Percentiles rank a stretch among this genome's conserved stretches.
Conservation (phyloP, 306 rosid genomes). For the Senna tora region DNA sequence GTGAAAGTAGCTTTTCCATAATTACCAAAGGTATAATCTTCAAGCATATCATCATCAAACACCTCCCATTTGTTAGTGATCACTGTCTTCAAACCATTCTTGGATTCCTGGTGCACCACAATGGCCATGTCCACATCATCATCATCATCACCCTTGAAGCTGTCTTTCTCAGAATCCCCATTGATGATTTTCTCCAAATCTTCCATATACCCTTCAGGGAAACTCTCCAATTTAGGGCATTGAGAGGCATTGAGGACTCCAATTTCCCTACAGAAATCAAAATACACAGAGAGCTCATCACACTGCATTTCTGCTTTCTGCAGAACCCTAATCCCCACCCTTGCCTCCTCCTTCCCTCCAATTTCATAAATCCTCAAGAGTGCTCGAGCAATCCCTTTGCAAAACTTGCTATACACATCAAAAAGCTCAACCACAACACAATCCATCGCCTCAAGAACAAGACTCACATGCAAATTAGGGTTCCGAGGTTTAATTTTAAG, state of each 20-base stretch:
- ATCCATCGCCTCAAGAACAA: constrained; percentile 83
- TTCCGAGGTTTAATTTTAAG: constrained; percentile 54
- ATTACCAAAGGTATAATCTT: background rate
- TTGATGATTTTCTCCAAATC: constrained; percentile 62
- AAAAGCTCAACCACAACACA: constrained; percentile 66
- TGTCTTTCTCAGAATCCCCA: constrained; percentile 31
- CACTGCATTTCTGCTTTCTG: constrained; percentile 59
- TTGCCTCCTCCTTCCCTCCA: constrained; percentile 57
- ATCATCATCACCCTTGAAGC: background rate
- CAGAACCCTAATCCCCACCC: constrained; percentile 52
- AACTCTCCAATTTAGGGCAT: constrained; percentile 60
- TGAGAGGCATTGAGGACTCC: constrained; percentile 69
- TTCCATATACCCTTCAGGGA: constrained; percentile 57
- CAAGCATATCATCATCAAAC: constrained; percentile 57
- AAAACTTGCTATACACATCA: constrained; percentile 61
- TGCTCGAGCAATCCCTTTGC: constrained; percentile 54
- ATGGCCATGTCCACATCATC: constrained; percentile 37
- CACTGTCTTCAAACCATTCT: constrained; percentile 53
- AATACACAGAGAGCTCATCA: constrained; percentile 47
- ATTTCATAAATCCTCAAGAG: constrained; percentile 53
- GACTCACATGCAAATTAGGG: constrained; percentile 24
- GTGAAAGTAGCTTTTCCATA: constrained; percentile 10
- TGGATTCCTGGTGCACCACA: constrained; percentile 24
- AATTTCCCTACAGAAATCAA: constrained; percentile 60
- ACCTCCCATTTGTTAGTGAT: constrained; percentile 84